These are phyloP conservation scores for Coemansia sp. DNA, from an alignment of 192 early-diverging fungal genomes.

Conservation along the genomic window DNA sequence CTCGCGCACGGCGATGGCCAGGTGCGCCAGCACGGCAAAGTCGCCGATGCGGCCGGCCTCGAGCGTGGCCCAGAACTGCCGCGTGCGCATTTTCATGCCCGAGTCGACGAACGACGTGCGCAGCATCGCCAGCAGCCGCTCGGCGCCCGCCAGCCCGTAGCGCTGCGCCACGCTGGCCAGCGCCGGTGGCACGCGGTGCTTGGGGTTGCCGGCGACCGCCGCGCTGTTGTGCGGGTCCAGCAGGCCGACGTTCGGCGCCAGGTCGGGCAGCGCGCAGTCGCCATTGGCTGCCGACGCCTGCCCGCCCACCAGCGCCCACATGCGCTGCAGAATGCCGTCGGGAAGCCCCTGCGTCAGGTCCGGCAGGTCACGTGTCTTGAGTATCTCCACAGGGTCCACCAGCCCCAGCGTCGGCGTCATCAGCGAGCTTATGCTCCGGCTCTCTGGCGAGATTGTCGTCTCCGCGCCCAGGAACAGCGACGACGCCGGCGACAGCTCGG, in stretches of 20 bases:
- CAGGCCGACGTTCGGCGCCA: constrained; percentile 30
- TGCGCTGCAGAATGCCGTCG: constrained; percentile 30
- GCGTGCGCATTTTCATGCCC: constrained; percentile 25
- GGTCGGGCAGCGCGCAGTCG: background rate
- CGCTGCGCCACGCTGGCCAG: constrained; percentile 21
- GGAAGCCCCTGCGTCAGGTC: constrained; percentile 36
- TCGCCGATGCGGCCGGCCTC: constrained; percentile 29
- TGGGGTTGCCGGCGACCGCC: background rate
- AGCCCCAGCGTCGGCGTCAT: background rate
- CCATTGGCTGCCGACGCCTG: background rate
- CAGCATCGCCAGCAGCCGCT: constrained; percentile 29
- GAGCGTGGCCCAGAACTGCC: constrained; percentile 48
- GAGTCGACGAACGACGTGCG: constrained; percentile 31
- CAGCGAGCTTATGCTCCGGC: constrained; percentile 19
- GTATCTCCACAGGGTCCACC: constrained; percentile 39
- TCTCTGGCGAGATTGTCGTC: constrained; percentile 23
- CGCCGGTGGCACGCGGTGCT: background rate
- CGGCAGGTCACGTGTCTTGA: constrained; percentile 29
- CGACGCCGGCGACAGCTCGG: constrained; percentile 16
- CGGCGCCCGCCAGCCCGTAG: constrained; percentile 12
- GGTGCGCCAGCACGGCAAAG: constrained; percentile 51
- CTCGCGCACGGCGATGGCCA: constrained; percentile 32
- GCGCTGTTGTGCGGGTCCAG: constrained; percentile 32
- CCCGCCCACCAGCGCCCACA: constrained; percentile 32
- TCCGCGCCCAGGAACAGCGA: background rate